phyloP scores from a whole-genome alignment of 2,329 filamentous ascomycete species.

The Cryphonectria nitschkei region DNA sequence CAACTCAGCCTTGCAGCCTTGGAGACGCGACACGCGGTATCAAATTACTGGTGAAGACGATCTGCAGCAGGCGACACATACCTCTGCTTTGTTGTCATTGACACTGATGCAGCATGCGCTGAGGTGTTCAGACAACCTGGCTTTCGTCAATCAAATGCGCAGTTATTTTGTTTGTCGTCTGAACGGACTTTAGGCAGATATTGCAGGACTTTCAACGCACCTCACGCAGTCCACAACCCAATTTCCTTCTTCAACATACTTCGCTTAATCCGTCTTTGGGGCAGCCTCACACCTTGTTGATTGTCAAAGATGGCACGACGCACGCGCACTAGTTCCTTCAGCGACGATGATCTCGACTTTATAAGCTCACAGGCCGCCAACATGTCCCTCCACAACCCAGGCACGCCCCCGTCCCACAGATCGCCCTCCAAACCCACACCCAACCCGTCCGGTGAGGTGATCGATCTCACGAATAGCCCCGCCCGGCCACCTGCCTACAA shows the following conservation, averaged over 20 bases:
- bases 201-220: not conserved
- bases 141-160: slow-evolving; percentile 5
- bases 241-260: not conserved
- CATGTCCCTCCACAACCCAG: slow-evolving; percentile 25
- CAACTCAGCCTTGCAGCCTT: slow-evolving; percentile 25
- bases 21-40: slow-evolving; percentile 16
- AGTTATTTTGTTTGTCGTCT: not conserved
- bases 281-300: not conserved
- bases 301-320: slow-evolving; percentile 34
- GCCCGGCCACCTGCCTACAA: slow-evolving; percentile 20
- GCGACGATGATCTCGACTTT: slow-evolving; percentile 43
- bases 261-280: too few species aligned
- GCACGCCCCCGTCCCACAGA: slow-evolving; percentile 28
- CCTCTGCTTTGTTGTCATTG: not conserved
- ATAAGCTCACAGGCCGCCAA: slow-evolving; percentile 40
- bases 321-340: slow-evolving; percentile 39
- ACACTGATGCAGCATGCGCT: not conserved
- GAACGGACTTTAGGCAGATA: not conserved
- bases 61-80: not conserved
- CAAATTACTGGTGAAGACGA: slow-evolving; percentile 4
- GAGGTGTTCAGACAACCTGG: slow-evolving; percentile 11
- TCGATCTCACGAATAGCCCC: slow-evolving; percentile 39
- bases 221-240: not conserved
- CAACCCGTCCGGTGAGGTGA: slow-evolving; percentile 38
- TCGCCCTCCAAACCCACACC: slow-evolving; percentile 44